These are phyloP conservation scores for Solanum ossicruentum DNA, from an alignment of 257 asterid species.

Conservation along the genomic window DNA sequence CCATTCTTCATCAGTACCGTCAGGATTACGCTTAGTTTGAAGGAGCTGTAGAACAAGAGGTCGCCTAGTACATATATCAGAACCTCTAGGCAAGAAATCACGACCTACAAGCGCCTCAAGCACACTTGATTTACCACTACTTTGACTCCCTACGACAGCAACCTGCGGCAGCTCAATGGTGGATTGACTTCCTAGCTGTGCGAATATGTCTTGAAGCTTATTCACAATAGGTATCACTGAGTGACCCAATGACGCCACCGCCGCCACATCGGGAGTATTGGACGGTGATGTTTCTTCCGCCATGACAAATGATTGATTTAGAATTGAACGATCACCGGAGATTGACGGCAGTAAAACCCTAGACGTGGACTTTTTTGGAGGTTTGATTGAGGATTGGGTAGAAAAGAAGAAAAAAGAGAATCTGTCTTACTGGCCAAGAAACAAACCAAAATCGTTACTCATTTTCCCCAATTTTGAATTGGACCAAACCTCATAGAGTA, in stretches of 20 bases:
- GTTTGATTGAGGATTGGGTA: not conserved
- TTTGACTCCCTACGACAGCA: constrained; percentile 96
- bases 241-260: constrained; percentile 45
- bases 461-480: not conserved
- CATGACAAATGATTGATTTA: constrained; percentile 22
- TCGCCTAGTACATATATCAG: constrained; percentile 83
- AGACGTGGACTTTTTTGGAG: not conserved
- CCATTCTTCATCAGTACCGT: constrained; percentile 52
- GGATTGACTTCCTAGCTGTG: constrained; percentile 68
- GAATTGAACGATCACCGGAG: not conserved
- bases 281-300: constrained; percentile 40
- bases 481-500: not conserved
- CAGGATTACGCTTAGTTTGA: constrained; percentile 41
- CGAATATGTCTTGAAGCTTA: constrained; percentile 82
- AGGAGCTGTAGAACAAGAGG: constrained; percentile 81
- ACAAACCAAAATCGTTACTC: not conserved
- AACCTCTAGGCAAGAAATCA: constrained; percentile 90
- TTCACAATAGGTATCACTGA: constrained; percentile 77
- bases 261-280: constrained; percentile 3
- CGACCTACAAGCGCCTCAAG: constrained; percentile 96
- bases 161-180: constrained; percentile 88
- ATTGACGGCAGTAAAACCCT: not conserved
- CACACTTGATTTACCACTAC: constrained; percentile 98
- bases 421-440: not conserved
- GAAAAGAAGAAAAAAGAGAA: not conserved